phyloP scores from a whole-genome alignment of 208 protist genomes.

The Kentomonas sorsogonicus region DNA sequence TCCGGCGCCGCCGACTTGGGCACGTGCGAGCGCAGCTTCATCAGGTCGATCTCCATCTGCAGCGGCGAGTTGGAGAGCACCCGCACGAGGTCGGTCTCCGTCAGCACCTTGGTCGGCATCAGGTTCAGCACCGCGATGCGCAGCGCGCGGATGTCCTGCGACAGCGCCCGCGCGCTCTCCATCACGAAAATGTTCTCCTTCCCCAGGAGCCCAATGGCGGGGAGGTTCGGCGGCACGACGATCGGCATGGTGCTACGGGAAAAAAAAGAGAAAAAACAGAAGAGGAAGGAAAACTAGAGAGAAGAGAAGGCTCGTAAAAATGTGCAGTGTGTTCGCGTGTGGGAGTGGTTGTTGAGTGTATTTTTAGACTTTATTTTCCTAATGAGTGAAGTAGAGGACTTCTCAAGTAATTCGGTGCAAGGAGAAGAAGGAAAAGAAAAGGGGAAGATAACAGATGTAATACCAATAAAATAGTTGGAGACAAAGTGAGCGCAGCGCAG shows the following conservation, averaged over 20 bases:
- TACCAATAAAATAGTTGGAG: no score
- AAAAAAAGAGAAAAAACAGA: neutral
- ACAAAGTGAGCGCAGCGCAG: no score
- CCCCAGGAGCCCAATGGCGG: slow-evolving; percentile 4
- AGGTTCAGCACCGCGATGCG: slow-evolving; percentile 7
- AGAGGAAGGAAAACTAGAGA: neutral
- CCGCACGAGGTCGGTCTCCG: slow-evolving; percentile 10
- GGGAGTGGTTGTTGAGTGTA: no score
- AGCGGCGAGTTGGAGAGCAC: slow-evolving; percentile 10
- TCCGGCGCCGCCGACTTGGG: slow-evolving; percentile 8
- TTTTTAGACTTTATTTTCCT: no score
- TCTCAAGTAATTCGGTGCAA: no score
- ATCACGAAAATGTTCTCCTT: slow-evolving; percentile 14
- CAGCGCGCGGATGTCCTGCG: slow-evolving; percentile 11
- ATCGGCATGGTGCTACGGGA: neutral
- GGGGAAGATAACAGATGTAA: no score
- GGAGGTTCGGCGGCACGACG: neutral
- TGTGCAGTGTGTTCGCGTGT: no score
- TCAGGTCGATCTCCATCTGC: slow-evolving; percentile 10
- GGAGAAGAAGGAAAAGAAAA: no score
- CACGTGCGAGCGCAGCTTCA: slow-evolving; percentile 6
- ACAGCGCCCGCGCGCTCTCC: neutral
- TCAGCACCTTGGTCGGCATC: slow-evolving; percentile 7
- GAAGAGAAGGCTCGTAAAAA: no score
- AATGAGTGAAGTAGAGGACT: no score